phyloP scores from a whole-genome alignment of 768 basidiomycete genomes.

The Phlebiopsis gigantea region DNA sequence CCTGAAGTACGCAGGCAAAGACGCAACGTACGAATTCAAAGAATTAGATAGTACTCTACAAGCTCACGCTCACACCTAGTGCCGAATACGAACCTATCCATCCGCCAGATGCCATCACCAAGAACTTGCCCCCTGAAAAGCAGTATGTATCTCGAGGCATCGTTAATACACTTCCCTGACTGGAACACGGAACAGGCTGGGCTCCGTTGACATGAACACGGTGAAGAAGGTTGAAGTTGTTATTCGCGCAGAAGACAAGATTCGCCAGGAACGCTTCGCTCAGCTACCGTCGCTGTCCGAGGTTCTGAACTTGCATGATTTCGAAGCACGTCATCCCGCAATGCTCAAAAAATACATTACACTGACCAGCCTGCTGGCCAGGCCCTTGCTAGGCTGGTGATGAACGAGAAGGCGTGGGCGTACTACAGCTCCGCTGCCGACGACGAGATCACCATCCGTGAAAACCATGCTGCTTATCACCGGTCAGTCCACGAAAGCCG shows the following conservation, averaged over 20 bases:
- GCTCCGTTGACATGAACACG: constrained; percentile 64
- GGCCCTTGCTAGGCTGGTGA: constrained; percentile 79
- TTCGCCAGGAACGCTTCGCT: constrained; percentile 50
- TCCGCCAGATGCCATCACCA: constrained; percentile 77
- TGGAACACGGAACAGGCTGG: constrained; percentile 38
- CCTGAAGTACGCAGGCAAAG: constrained; percentile 51
- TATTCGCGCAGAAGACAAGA: constrained; percentile 63
- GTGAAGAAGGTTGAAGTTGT: constrained; percentile 56
- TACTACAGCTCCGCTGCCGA: constrained; percentile 95
- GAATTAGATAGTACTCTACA: no score
- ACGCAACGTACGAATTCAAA: constrained; percentile 24
- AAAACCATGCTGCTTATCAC: constrained; percentile 90
- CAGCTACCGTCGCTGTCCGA: constrained; percentile 72
- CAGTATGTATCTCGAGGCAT: constrained; percentile 31
- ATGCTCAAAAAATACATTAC: background rate
- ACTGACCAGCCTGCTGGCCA: constrained; percentile 22
- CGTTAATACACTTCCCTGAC: background rate
- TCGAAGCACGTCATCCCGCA: constrained; percentile 58
- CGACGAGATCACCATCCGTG: constrained; percentile 86
- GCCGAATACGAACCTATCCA: constrained; percentile 56
- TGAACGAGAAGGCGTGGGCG: constrained; percentile 90
- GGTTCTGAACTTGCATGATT: constrained; percentile 89
- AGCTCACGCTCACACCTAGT: background rate
- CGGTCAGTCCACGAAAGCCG: constrained; percentile 38
- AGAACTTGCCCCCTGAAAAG: constrained; percentile 80